Percentiles rank a stretch among this genome's conserved stretches.
Conservation (phyloP, 352 stramenopile genomes). For the Blastocystis sp. region DNA sequence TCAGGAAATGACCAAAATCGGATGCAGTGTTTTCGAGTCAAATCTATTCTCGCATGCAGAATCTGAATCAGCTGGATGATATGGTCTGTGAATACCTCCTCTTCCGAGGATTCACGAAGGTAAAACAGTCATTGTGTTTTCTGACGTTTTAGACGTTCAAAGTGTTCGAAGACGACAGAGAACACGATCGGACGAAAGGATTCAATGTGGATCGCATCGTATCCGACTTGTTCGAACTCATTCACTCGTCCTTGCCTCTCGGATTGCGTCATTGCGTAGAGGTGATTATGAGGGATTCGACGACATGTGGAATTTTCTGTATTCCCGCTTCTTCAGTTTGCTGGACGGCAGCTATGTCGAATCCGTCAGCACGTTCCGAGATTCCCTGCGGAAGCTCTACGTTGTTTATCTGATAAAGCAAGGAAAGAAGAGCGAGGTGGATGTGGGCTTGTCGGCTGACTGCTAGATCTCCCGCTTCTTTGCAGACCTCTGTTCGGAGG, state of each 20-base stretch:
- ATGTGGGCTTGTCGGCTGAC: neutral
- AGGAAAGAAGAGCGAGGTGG: neutral
- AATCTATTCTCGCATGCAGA: slow-evolving; percentile 8
- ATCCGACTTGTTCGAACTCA: slow-evolving; percentile 1
- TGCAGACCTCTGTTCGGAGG: neutral
- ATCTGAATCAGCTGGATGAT: slow-evolving; percentile 50
- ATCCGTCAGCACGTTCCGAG: neutral
- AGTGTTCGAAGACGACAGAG: slow-evolving; percentile 7
- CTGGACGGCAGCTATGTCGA: slow-evolving; percentile 17
- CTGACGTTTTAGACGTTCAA: slow-evolving; percentile 34
- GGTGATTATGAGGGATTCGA: slow-evolving; percentile 12
- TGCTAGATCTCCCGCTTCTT: slow-evolving; percentile 24
- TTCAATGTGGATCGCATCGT: slow-evolving; percentile 50
- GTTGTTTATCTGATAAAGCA: neutral
- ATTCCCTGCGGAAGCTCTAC: slow-evolving; percentile 33
- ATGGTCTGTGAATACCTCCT: slow-evolving; percentile 48
- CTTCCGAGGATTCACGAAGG: slow-evolving; percentile 44
- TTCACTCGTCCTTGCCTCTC: neutral
- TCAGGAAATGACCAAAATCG: neutral
- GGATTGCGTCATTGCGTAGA: neutral
- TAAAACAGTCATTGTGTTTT: too few species aligned
- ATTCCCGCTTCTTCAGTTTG: slow-evolving; percentile 45
- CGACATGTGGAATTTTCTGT: slow-evolving; percentile 35
- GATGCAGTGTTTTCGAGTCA: neutral
- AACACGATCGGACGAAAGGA: slow-evolving; percentile 33